Evolutionary conservation across 2,329 filamentous ascomycete genomes (phyloP).

Genomic region (Aphanoascus verrucosus): DNA sequence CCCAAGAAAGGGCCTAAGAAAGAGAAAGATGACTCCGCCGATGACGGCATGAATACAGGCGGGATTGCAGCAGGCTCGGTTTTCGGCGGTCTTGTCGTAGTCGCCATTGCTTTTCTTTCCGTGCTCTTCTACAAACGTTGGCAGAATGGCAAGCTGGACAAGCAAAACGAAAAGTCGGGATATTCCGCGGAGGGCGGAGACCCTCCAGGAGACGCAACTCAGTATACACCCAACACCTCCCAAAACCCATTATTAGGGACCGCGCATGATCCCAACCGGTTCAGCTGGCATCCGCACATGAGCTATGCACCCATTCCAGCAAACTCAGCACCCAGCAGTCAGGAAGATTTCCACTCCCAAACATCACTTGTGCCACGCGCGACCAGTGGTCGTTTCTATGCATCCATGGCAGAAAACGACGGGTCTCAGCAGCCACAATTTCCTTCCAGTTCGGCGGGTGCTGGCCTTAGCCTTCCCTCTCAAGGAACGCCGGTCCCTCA

Average conservation of each 20-base stretch:
- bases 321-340: background rate
- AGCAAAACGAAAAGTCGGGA: slow-evolving; percentile 2
- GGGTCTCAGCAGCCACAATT: background rate
- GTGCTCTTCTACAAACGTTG: slow-evolving; percentile 15
- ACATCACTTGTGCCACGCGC: background rate
- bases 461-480: background rate
- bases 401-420: background rate
- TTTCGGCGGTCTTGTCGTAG: slow-evolving; percentile 15
- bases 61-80: slow-evolving; percentile 15
- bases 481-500: background rate
- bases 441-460: background rate
- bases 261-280: background rate
- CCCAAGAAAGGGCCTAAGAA: too few species aligned
- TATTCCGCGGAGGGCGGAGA: slow-evolving; percentile 9
- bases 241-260: background rate
- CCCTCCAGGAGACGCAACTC: slow-evolving; percentile 1
- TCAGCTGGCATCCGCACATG: background rate
- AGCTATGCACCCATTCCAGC: background rate
- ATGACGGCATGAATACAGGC: slow-evolving; percentile 5
- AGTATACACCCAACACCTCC: background rate
- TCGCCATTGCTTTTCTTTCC: slow-evolving; percentile 13
- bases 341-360: background rate
- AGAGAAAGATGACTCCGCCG: too few species aligned
- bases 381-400: slow-evolving; percentile 8
- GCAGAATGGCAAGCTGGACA: slow-evolving; percentile 9